A percentile compares a stretch with the other conserved stretches of the same genome.
phyloP scores from a whole-genome alignment of 2,329 filamentous ascomycete genomes.

The Colletotrichum tabaci region DNA sequence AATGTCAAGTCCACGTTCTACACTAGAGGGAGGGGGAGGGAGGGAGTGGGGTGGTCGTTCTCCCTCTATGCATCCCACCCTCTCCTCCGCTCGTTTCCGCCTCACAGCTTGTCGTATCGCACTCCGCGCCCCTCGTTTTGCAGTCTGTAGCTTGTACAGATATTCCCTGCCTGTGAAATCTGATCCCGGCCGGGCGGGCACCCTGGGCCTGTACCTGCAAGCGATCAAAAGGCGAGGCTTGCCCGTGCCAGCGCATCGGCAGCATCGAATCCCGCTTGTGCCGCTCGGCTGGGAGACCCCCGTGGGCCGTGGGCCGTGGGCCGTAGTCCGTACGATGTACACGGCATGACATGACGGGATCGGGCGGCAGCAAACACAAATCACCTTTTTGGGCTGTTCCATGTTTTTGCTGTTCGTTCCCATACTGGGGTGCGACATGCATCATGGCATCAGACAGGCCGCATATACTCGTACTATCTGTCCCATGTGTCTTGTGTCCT shows the following conservation, averaged over 20 bases:
- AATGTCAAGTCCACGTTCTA: too few species aligned
- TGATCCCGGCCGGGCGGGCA: slow-evolving; percentile 19
- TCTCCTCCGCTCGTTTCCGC: too few species aligned
- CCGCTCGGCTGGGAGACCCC: slow-evolving; percentile 21
- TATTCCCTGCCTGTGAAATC: neutral
- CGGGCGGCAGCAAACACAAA: too few species aligned
- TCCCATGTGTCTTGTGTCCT: neutral
- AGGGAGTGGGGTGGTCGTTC: too few species aligned
- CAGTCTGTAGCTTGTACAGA: neutral
- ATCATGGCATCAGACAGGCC: neutral
- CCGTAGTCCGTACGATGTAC: too few species aligned
- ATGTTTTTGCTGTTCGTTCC: neutral
- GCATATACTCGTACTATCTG: neutral
- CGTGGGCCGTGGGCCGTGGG: neutral
- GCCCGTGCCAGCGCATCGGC: slow-evolving; percentile 17
- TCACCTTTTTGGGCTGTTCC: neutral
- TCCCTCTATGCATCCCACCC: too few species aligned
- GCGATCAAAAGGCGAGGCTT: slow-evolving; percentile 12
- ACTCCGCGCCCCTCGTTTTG: neutral
- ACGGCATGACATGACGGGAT: too few species aligned
- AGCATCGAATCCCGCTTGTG: slow-evolving; percentile 29
- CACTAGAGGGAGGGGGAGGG: too few species aligned
- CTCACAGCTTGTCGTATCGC: neutral
- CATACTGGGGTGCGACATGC: neutral
- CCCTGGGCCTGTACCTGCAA: slow-evolving; percentile 24